A percentile compares a stretch with the other conserved stretches of the same genome.
Evolutionary conservation across 2,329 filamentous ascomycete species (phyloP).

Genomic region (Botryotinia globosa): DNA sequence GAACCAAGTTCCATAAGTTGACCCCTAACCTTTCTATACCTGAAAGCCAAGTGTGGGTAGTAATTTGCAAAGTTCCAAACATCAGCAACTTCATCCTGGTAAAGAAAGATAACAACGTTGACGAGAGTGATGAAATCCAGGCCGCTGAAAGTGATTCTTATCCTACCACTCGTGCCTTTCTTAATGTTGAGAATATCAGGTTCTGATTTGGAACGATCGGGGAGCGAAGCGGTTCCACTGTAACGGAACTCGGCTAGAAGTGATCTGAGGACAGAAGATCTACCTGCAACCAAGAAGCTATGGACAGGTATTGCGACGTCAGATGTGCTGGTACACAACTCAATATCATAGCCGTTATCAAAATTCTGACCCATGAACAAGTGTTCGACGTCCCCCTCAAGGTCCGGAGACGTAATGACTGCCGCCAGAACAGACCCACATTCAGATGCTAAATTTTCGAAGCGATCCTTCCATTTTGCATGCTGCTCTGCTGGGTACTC

Average conservation of each 20-base stretch:
- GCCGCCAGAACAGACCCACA: constrained; percentile 51
- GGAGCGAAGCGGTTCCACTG: constrained; percentile 52
- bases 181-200: constrained; percentile 60
- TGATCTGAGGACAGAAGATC: constrained; percentile 67
- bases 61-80: constrained; percentile 76
- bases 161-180: constrained; percentile 45
- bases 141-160: constrained; percentile 62
- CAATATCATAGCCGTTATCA: constrained; percentile 39
- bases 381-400: constrained; percentile 59
- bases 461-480: constrained; percentile 45
- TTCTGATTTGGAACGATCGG: not conserved
- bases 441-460: constrained; percentile 49
- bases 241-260: constrained; percentile 58
- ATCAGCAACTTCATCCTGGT: constrained; percentile 76
- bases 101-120: constrained; percentile 76
- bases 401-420: constrained; percentile 59
- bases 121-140: constrained; percentile 76
- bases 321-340: constrained; percentile 59
- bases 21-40: constrained; percentile 74
- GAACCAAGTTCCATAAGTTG: constrained; percentile 87
- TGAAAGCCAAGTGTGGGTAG: constrained; percentile 61
- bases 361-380: constrained; percentile 47
- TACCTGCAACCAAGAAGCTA: constrained; percentile 71
- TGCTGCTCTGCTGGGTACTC: constrained; percentile 41
- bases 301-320: constrained; percentile 76